Base-by-base conservation (phyloP, 805 yeast genomes). In the Metahyphopichia silvanorum region DNA sequence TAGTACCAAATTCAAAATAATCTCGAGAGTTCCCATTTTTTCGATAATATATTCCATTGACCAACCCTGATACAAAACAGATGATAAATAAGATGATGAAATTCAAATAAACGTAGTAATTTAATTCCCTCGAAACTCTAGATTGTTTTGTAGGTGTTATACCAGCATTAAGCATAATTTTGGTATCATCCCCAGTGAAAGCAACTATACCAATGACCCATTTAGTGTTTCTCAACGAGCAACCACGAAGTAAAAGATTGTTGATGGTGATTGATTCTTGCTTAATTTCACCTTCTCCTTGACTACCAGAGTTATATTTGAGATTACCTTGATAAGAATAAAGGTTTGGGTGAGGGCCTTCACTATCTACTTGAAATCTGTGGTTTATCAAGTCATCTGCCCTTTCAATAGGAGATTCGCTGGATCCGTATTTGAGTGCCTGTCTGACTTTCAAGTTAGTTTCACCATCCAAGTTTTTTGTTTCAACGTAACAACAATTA, bases 161-260 rank as follows among this genome's bases (percentile, higher is more conserved):
- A 52, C 93, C 93, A 2, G 91, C 71, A 55, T 85, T 85, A 40
- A 84, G 60, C 87, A 84, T 83, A 49, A 84, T 83, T 48, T 85
- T 85, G 3, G 94, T 75, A 43, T 85, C 93, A 28, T 69, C 69
- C 50, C 94, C 94, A 4, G 93, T 84, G 58, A 80, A 84, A 3
- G 76, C 65, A 12, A 83, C 93, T 17, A 84, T 48, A 35, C 93
- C 93, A 52, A 84, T 70, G 16, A 76, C 87, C 93, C 93, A 85
- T 55, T 80, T 82, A 1, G 93, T 84, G 50, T 85, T 85, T 60
- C 93, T 72, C 34, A 85, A 61, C n/a, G 76, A 68, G 47, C 86
- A 82, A 16, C 94, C 94, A 62, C 94, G 74, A 25, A 85, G 57
- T 25, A 85, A 57, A 53, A 83, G 48, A 50, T 84, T 83, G 52